phyloP scores from a whole-genome alignment of 2,329 filamentous ascomycete species.

The Verticillium longisporum region DNA sequence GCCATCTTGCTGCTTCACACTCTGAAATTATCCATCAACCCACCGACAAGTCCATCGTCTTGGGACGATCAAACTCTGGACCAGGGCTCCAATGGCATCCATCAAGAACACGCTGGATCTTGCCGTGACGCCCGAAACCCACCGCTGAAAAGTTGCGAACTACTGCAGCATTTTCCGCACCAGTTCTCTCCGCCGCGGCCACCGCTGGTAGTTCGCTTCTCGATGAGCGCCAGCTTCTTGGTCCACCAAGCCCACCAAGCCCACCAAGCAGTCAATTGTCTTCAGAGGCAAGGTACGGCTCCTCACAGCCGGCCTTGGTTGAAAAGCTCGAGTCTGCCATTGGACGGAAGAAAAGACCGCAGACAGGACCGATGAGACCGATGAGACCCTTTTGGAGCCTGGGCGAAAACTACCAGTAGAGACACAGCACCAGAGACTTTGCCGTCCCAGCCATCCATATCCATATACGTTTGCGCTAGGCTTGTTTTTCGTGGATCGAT shows the following conservation, averaged over 20 bases:
- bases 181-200: neutral
- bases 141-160: neutral
- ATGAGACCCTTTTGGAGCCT: neutral
- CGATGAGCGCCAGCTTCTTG: neutral
- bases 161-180: neutral
- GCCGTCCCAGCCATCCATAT: neutral
- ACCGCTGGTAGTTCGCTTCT: neutral
- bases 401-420: too few relatives aligned
- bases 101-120: neutral
- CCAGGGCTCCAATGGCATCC: neutral
- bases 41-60: neutral
- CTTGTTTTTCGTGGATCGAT: neutral
- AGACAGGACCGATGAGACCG: neutral
- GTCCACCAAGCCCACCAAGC: neutral
- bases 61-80: neutral
- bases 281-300: neutral
- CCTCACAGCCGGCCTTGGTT: neutral
- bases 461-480: neutral
- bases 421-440: neutral
- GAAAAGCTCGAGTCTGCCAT: neutral
- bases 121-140: neutral
- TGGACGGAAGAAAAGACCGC: neutral
- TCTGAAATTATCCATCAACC: too few relatives aligned
- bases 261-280: too few relatives aligned
- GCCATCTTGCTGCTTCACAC: too few relatives aligned